Conservation (phyloP, 140 eudicot species). For the Stevia rebaudiana region DNA sequence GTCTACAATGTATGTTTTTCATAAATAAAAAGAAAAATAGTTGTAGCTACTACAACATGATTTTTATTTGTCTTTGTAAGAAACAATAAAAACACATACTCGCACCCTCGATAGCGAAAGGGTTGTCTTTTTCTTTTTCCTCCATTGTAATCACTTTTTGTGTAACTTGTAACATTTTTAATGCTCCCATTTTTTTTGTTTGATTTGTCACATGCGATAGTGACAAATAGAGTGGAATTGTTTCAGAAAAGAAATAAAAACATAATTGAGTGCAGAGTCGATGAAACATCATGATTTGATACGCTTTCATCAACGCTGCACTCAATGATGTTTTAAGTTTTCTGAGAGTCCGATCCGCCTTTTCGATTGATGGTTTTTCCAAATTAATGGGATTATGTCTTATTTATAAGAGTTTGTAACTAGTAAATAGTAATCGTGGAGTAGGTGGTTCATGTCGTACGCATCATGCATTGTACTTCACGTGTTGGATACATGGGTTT, state of each 20-base stretch:
- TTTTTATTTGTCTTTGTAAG: not conserved
- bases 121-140: conserved; percentile 1
- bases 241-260: conserved; percentile 40
- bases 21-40: conserved; percentile 8
- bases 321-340: conserved; percentile 74
- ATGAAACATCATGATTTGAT: conserved; percentile 24
- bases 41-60: conserved; percentile 2
- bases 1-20: conserved; percentile 11
- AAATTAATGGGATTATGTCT: not conserved
- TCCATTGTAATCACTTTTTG: not conserved
- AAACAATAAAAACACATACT: conserved; percentile 18
- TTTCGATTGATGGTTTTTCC: not conserved
- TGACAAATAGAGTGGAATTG: not conserved
- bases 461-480: conserved; percentile 25
- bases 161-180: conserved; percentile 6
- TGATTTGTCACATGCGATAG: not conserved
- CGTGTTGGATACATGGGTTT: conserved; percentile 10
- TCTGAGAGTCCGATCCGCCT: not conserved
- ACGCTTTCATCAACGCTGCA: conserved; percentile 83
- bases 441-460: conserved; percentile 24
- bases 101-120: conserved; percentile 1
- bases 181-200: not conserved
- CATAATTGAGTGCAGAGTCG: conserved; percentile 57
- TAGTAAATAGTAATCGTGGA: not conserved
- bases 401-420: conserved; percentile 6